Base-by-base conservation (phyloP, 495 filamentous ascomycete genomes). In the Emericellopsis terricola region DNA sequence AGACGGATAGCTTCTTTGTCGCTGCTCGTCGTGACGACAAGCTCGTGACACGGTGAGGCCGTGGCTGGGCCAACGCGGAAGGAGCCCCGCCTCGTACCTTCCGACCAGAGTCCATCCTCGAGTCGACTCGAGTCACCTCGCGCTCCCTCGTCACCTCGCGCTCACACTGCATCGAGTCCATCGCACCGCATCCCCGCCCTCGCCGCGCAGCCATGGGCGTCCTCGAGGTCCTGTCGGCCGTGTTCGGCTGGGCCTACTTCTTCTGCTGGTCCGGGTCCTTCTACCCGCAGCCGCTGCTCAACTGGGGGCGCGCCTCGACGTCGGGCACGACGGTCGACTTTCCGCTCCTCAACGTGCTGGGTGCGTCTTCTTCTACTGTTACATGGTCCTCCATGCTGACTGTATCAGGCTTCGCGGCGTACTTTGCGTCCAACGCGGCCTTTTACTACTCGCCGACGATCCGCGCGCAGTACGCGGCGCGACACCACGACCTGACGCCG, bases 251-350 rank as follows among this genome's bases (percentile, higher is more conserved):
- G 64, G 37, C 62, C 36, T 76, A 76, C 55, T 73, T 71, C 38
- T 34, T 74, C n/a, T 69, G 66, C 48, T 91, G 86, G 86, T 81
- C 78, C 1, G 49, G 78, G 26, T 92, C 83, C 9, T 96, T 94
- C 57, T 97, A 94, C 49, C 87, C 91, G 1, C 89, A 96, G 46
- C 68, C 77, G 1, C 51, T 86, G 26, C 65, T 72, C 37, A 97
- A 92, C 61, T 74, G 63, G 49, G 64, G 55, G 19, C 71, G 84
- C 14, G 62, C 65, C 16, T 78, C 84, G 3, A 93, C 86, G 3
- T 65, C 69, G 3, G 89, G 89, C 8, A 72, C 85, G 6, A 76
- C 85, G 0, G 73, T 89, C 32, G 84, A 94, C 50, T 93, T 84
- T 47, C 81, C 81, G 4, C 65, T 74, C 5, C 62, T 87, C 49